Percentiles rank a stretch among this genome's conserved stretches.
phyloP scores from a whole-genome alignment of 768 basidiomycete species.

The Leccinum variicolor region DNA sequence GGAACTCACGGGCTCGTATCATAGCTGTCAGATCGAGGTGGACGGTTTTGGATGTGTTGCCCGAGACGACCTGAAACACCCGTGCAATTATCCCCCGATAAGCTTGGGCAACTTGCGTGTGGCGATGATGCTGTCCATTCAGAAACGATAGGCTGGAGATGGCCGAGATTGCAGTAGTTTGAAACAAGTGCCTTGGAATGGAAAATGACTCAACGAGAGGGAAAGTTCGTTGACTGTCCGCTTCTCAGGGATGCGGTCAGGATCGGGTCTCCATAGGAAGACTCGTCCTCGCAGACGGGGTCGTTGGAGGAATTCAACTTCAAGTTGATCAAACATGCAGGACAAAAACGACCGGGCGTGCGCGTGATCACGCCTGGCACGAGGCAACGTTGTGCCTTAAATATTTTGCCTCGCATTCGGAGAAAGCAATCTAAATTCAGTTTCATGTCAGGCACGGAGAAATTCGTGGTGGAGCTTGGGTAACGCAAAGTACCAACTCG shows the following conservation, averaged over 20 bases:
- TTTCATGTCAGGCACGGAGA: slow-evolving; percentile 7
- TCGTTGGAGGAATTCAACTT: background rate
- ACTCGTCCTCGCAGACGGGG: background rate
- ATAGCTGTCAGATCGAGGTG: background rate
- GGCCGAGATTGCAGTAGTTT: background rate
- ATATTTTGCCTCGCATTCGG: background rate
- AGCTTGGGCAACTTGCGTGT: background rate
- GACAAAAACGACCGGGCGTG: slow-evolving; percentile 3
- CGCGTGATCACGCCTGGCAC: background rate
- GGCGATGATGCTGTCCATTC: background rate
- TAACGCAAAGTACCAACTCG: slow-evolving; percentile 2
- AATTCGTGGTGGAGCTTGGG: slow-evolving; percentile 9
- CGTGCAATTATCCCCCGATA: background rate
- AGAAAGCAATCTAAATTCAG: slow-evolving; percentile 1
- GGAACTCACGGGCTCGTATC: background rate
- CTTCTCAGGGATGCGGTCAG: background rate
- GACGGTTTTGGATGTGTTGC: background rate
- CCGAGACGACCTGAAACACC: background rate
- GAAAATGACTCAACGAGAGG: background rate
- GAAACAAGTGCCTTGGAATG: background rate
- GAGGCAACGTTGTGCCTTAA: slow-evolving; percentile 7
- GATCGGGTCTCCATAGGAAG: background rate
- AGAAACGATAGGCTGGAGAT: background rate
- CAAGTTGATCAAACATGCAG: background rate
- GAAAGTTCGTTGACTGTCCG: background rate